Conservation (phyloP, 805 yeast species). For the Cephaloascus fragrans region DNA sequence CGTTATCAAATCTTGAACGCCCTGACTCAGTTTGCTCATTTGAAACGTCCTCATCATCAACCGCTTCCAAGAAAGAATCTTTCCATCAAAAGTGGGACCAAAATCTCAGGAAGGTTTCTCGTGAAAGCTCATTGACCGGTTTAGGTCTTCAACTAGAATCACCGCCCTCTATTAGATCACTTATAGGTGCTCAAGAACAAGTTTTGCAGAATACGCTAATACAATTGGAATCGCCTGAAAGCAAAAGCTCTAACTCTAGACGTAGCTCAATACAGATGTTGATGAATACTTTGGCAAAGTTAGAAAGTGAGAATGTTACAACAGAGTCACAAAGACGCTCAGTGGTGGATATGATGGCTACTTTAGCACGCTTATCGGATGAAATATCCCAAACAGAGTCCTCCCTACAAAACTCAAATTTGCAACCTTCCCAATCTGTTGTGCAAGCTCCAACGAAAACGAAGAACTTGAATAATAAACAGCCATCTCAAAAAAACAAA, state of each 20-base stretch:
- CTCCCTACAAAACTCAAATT: background rate
- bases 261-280: background rate
- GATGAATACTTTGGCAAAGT: background rate
- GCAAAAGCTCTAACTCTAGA: background rate
- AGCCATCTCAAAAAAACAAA: too few relatives aligned
- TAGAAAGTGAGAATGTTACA: background rate
- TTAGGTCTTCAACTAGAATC: too few relatives aligned
- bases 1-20: background rate
- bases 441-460: background rate
- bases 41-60: background rate
- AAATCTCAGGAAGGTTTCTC: slow-evolving; percentile 20
- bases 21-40: background rate
- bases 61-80: background rate
- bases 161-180: too few relatives aligned
- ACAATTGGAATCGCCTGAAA: too few relatives aligned
- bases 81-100: background rate
- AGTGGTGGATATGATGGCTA: slow-evolving; percentile 21
- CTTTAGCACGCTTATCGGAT: slow-evolving; percentile 5
- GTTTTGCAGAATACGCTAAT: background rate
- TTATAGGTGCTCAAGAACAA: too few relatives aligned
- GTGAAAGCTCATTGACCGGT: too few relatives aligned
- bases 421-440: too few relatives aligned
- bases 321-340: slow-evolving; percentile 11
- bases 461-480: background rate
- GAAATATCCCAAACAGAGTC: background rate